Conservation (phyloP, 805 yeast genomes). For the Saturnispora silvae region DNA sequence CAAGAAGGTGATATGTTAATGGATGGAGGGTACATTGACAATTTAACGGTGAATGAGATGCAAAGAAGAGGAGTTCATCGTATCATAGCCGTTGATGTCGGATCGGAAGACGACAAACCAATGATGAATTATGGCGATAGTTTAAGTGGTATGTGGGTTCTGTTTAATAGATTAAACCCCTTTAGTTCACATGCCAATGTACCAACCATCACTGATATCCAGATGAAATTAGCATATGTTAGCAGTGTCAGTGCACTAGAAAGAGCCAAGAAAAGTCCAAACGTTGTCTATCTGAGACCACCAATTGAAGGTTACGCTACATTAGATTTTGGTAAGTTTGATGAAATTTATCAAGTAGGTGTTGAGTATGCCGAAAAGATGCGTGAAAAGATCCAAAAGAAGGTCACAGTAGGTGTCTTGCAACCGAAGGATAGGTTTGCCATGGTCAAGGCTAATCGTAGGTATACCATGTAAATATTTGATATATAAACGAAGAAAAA, state of each 20-base stretch:
- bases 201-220: constrained; percentile 93
- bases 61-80: constrained; percentile 75
- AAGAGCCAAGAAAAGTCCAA: constrained; percentile 71
- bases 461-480: constrained; percentile 47
- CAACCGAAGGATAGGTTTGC: constrained; percentile 14
- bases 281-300: constrained; percentile 82
- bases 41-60: constrained; percentile 89
- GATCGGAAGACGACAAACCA: constrained; percentile 84
- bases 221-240: constrained; percentile 85
- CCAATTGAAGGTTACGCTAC: constrained; percentile 91
- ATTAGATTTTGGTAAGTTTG: constrained; percentile 83
- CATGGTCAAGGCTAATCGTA: constrained; percentile 29
- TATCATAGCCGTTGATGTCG: constrained; percentile 91
- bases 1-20: constrained; percentile 87
- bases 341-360: constrained; percentile 80
- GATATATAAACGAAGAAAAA: not conserved
- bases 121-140: constrained; percentile 91
- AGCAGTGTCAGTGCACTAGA: constrained; percentile 91
- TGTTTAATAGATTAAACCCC: constrained; percentile 80
- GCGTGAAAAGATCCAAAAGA: constrained; percentile 38
- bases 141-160: constrained; percentile 83
- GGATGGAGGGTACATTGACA: constrained; percentile 95
- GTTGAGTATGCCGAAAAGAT: constrained; percentile 55
- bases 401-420: constrained; percentile 29
- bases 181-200: constrained; percentile 79